Conservation (phyloP, 2,329 filamentous ascomycete species). For the Botrytis byssoidea region DNA sequence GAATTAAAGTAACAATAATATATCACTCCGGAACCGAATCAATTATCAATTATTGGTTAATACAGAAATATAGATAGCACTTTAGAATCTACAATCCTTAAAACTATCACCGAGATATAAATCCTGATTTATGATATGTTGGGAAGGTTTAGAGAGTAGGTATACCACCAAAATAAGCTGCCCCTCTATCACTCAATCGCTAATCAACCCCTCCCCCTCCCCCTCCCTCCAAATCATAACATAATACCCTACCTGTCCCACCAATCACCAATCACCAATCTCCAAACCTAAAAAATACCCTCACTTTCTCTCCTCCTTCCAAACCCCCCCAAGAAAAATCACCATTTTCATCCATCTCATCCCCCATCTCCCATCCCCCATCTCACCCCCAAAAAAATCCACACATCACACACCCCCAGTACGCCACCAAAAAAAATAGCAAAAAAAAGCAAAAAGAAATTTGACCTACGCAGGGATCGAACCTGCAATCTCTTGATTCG, state of each 20-base stretch:
- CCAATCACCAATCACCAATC: neutral
- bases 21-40: neutral
- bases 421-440: neutral
- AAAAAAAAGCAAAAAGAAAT: neutral
- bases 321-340: neutral
- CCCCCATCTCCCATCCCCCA: too few species aligned
- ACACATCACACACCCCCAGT: too few species aligned
- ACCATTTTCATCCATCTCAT: too few species aligned
- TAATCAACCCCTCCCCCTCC: neutral
- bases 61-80: neutral
- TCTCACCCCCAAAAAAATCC: neutral
- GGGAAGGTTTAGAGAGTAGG: too few species aligned
- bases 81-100: too few species aligned
- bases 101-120: too few species aligned
- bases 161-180: too few species aligned
- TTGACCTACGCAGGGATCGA: slow-evolving; percentile 40
- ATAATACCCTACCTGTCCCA: neutral
- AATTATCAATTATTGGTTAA: neutral
- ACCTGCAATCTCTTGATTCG: slow-evolving; percentile 50
- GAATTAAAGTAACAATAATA: neutral
- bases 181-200: neutral
- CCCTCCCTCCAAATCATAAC: neutral
- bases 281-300: neutral
- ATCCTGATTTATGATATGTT: too few species aligned
- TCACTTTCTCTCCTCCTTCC: neutral